These are phyloP conservation scores for Saussurea involucrata DNA, from an alignment of 129 eudicot species.

Conservation along the genomic window DNA sequence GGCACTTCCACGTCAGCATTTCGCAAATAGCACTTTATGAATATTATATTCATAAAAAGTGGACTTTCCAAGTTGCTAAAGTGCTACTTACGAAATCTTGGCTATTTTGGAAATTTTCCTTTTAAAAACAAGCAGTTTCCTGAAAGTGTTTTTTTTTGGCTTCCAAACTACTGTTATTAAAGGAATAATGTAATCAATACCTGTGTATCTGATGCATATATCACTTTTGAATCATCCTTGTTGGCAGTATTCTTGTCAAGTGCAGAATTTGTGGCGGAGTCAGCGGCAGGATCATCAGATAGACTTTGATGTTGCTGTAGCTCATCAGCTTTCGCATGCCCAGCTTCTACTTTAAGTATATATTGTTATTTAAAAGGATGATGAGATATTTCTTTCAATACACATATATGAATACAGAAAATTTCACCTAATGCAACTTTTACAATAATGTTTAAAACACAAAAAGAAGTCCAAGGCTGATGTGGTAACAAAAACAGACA, in stretches of 20 bases:
- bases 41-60: no score
- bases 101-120: no score
- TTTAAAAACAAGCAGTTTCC: background rate
- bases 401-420: background rate
- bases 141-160: background rate
- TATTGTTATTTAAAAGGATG: background rate
- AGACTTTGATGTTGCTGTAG: conserved; percentile 41
- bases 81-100: no score
- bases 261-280: conserved; percentile 39
- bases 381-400: background rate
- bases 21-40: no score
- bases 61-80: no score
- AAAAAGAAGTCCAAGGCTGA: background rate
- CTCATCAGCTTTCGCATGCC: conserved; percentile 49
- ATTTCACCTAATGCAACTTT: background rate
- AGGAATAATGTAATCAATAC: conserved; percentile 28
- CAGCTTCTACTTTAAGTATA: conserved; percentile 29
- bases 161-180: background rate
- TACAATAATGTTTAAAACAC: background rate
- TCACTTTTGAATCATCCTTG: conserved; percentile 54
- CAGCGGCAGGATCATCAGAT: conserved; percentile 42
- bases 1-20: no score
- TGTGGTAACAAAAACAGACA: background rate
- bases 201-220: conserved; percentile 45
- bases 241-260: conserved; percentile 48